phyloP scores from a whole-genome alignment of 371 early-diverging fungal genomes.

The Mortierella sp. region DNA sequence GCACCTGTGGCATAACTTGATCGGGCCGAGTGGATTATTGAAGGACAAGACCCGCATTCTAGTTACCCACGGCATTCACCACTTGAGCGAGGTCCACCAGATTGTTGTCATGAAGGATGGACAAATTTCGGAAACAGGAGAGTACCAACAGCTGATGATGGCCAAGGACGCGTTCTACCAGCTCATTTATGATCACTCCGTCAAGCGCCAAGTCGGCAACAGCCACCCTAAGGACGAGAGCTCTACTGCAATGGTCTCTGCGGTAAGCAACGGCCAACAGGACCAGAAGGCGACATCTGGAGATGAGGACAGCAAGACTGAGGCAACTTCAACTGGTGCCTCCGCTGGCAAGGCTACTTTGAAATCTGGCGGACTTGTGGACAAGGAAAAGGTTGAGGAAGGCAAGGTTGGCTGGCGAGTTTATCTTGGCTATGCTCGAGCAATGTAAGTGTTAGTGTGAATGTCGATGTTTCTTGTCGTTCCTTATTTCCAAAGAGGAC shows the following conservation, averaged over 20 bases:
- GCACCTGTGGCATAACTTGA: constrained; percentile 74
- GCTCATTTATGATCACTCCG: constrained; percentile 61
- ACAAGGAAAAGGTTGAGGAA: constrained; percentile 80
- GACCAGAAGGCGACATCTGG: background rate
- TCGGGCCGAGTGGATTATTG: constrained; percentile 78
- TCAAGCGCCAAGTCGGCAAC: constrained; percentile 15
- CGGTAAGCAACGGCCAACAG: constrained; percentile 17
- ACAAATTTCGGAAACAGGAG: constrained; percentile 75
- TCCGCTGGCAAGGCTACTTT: background rate
- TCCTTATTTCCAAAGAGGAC: background rate
- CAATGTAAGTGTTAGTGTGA: constrained; percentile 71
- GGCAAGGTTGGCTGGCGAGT: constrained; percentile 85
- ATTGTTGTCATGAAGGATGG: constrained; percentile 82
- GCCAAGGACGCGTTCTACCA: constrained; percentile 61
- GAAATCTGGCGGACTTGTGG: constrained; percentile 67
- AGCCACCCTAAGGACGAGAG: constrained; percentile 7
- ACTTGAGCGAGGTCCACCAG: constrained; percentile 65
- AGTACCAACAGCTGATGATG: constrained; percentile 50
- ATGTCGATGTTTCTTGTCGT: background rate
- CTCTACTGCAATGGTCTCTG: constrained; percentile 38
- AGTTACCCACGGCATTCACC: constrained; percentile 84
- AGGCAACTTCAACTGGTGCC: background rate
- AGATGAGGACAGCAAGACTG: background rate
- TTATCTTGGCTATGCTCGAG: constrained; percentile 81
- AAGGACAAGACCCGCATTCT: constrained; percentile 74